phyloP scores from a whole-genome alignment of 805 yeast species.

The Candida awuae region DNA sequence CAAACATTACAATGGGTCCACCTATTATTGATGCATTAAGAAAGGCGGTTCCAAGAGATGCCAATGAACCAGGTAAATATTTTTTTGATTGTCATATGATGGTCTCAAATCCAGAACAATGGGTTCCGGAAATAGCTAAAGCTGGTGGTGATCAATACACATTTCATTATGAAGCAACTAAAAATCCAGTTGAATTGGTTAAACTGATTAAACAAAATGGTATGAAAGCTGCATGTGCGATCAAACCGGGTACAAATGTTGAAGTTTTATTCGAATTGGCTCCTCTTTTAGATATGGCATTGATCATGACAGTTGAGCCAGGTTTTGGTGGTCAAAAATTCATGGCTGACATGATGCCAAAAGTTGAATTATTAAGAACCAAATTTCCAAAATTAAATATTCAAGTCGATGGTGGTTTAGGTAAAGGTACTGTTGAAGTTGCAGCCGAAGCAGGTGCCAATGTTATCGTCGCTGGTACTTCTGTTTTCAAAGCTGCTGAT shows the following conservation, averaged over 20 bases:
- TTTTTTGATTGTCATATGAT: slow-evolving; percentile 97
- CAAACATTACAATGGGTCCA: slow-evolving; percentile 90
- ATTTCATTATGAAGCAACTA: slow-evolving; percentile 90
- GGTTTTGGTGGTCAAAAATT: slow-evolving; percentile 98
- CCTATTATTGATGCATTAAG: slow-evolving; percentile 78
- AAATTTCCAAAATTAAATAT: slow-evolving; percentile 75
- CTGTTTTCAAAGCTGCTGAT: slow-evolving; percentile 78
- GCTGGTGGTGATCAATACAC: slow-evolving; percentile 96
- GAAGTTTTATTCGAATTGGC: slow-evolving; percentile 58
- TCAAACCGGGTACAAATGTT: slow-evolving; percentile 88
- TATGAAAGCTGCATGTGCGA: slow-evolving; percentile 90
- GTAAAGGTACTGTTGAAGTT: slow-evolving; percentile 69
- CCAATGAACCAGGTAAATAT: slow-evolving; percentile 13
- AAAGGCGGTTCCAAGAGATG: slow-evolving; percentile 57
- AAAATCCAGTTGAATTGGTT: slow-evolving; percentile 66
- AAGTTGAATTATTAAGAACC: slow-evolving; percentile 68
- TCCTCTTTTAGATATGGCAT: slow-evolving; percentile 81
- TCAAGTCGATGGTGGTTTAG: slow-evolving; percentile 96
- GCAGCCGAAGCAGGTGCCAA: slow-evolving; percentile 99
- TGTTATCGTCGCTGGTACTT: slow-evolving; percentile 95
- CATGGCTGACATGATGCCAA: slow-evolving; percentile 94
- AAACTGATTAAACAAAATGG: slow-evolving; percentile 68
- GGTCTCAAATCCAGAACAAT: slow-evolving; percentile 86
- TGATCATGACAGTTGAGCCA: slow-evolving; percentile 98
- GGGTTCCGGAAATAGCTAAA: slow-evolving; percentile 88